These are phyloP conservation scores for Voacanga thouarsii DNA, from an alignment of 257 asterid species.

Conservation along the genomic window DNA sequence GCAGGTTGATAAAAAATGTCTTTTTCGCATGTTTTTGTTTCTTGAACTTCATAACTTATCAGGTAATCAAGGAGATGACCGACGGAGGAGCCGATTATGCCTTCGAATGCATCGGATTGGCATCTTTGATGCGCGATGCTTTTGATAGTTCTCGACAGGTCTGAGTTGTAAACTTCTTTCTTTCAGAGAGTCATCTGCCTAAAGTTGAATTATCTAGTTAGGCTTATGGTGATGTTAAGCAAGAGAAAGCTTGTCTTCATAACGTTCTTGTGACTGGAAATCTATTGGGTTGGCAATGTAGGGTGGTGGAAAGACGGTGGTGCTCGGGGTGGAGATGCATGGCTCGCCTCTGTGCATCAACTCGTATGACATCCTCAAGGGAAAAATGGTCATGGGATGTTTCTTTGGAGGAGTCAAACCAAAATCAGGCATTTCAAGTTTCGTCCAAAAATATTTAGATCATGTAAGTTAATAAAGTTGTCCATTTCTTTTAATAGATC, in stretches of 20 bases:
- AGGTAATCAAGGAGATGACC: constrained; percentile 36
- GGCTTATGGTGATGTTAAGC: no score
- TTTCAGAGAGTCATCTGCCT: no score
- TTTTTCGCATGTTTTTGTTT: neutral
- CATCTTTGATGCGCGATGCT: constrained; percentile 28
- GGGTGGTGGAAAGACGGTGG: constrained; percentile 42
- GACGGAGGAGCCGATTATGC: constrained; percentile 37
- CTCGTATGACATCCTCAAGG: constrained; percentile 20
- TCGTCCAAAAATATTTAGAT: constrained; percentile 27
- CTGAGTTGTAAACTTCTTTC: neutral
- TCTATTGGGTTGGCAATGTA: constrained; percentile 1
- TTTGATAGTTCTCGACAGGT: constrained; percentile 24
- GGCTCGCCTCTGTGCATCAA: constrained; percentile 35
- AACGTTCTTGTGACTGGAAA: no score
- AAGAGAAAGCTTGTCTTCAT: no score
- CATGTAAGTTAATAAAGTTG: constrained; percentile 17
- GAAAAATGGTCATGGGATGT: constrained; percentile 33
- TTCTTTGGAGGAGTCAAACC: constrained; percentile 43
- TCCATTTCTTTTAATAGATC: neutral
- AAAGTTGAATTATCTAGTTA: no score
- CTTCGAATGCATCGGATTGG: constrained; percentile 34
- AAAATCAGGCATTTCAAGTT: constrained; percentile 29
- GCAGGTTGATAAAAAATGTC: neutral
- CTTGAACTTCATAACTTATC: neutral
- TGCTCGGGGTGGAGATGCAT: constrained; percentile 40